Evolutionary conservation across 352 stramenopile genomes (phyloP).

Genomic region (Globisporangium lucens): DNA sequence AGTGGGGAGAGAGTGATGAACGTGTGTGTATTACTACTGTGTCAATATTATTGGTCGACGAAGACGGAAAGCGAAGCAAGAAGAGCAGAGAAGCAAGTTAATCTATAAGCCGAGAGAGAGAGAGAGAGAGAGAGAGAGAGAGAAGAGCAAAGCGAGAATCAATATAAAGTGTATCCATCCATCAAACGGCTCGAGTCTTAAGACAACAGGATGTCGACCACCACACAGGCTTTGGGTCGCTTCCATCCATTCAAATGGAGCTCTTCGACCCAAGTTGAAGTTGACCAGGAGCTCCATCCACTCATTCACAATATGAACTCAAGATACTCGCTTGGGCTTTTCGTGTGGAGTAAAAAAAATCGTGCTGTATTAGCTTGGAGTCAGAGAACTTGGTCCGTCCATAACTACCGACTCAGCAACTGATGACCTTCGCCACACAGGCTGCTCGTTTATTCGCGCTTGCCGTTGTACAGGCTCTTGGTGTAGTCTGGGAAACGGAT

Average conservation of each 20-base stretch:
- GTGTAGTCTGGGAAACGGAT: slow-evolving; percentile 97
- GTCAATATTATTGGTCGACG: not conserved
- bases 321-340: not conserved
- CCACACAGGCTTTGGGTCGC: not conserved
- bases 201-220: not conserved
- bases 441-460: slow-evolving; percentile 29
- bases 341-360: slow-evolving; percentile 9
- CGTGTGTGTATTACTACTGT: slow-evolving; percentile 7
- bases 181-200: not conserved
- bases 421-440: not conserved
- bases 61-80: not conserved
- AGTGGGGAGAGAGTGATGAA: not conserved
- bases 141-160: not conserved
- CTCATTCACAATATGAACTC: not conserved
- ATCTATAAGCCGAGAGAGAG: slow-evolving; percentile 8
- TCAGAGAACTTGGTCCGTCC: not conserved
- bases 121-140: not conserved
- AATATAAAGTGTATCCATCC: slow-evolving; percentile 1
- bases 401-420: not conserved
- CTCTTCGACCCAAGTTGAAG: slow-evolving; percentile 3
- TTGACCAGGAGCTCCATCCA: not conserved
- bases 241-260: not conserved
- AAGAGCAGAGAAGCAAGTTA: not conserved
- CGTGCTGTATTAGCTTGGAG: slow-evolving; percentile 3
- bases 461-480: slow-evolving; percentile 93